phyloP scores from a whole-genome alignment of 2,329 filamentous ascomycete genomes.

The Aspergillus jensenii region DNA sequence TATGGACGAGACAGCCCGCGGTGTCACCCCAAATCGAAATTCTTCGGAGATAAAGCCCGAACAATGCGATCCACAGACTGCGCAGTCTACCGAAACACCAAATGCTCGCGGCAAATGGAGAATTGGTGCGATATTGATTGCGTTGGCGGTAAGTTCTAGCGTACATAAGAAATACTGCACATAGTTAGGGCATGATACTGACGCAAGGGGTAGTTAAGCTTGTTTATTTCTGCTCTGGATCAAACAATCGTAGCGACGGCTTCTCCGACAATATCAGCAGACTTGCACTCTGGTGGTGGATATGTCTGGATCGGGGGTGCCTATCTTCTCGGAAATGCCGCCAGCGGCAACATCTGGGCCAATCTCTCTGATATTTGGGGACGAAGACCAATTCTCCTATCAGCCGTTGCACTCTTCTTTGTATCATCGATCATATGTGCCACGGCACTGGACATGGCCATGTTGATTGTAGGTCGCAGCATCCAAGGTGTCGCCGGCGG shows the following conservation, averaged over 20 bases:
- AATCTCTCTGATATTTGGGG: slow-evolving; percentile 41
- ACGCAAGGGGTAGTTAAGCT: slow-evolving; percentile 14
- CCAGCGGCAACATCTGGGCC: slow-evolving; percentile 70
- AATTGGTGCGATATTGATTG: slow-evolving; percentile 18
- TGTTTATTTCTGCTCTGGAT: slow-evolving; percentile 35
- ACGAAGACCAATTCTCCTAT: slow-evolving; percentile 50
- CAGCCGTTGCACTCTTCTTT: slow-evolving; percentile 51
- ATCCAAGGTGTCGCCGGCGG: slow-evolving; percentile 57
- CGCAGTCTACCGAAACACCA: not conserved
- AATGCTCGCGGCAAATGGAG: slow-evolving; percentile 16
- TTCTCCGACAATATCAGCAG: slow-evolving; percentile 58
- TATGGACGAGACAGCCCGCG: not conserved
- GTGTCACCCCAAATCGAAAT: not conserved
- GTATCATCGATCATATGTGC: slow-evolving; percentile 53
- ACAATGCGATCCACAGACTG: not conserved
- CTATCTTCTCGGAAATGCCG: slow-evolving; percentile 69
- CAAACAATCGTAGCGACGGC: slow-evolving; percentile 62
- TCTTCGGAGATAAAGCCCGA: not conserved
- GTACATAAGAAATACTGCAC: not conserved
- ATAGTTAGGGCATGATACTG: not conserved
- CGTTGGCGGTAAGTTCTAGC: slow-evolving; percentile 16
- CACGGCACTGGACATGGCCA: slow-evolving; percentile 46
- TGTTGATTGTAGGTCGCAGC: slow-evolving; percentile 55
- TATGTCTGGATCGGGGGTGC: slow-evolving; percentile 78
- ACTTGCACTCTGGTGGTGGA: slow-evolving; percentile 65